phyloP scores from a whole-genome alignment of 352 stramenopile species.

The Chrysophaeum taylorii region DNA sequence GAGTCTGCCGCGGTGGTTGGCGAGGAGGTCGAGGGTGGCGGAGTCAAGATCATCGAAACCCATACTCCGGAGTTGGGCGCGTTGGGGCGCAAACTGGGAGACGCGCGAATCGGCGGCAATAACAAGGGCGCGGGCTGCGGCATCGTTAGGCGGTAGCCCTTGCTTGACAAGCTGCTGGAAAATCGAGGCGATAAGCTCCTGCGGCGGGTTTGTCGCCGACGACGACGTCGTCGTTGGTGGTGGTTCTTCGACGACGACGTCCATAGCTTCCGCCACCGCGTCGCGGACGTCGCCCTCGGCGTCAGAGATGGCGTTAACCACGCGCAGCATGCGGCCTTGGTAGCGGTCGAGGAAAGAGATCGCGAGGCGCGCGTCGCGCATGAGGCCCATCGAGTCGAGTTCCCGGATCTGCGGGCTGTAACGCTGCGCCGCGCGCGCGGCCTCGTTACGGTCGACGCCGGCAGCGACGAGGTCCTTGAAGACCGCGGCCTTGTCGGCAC shows the following conservation, averaged over 20 bases:
- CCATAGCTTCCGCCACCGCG: no score
- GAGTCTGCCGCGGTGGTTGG: constrained; percentile 62
- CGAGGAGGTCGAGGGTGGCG: constrained; percentile 55
- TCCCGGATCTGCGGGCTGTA: constrained; percentile 12
- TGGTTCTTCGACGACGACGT: not conserved
- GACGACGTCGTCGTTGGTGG: not conserved
- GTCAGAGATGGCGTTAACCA: constrained; percentile 62
- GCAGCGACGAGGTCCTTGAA: constrained; percentile 16
- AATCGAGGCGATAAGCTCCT: not conserved
- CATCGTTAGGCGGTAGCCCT: not conserved
- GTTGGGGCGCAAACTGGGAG: not conserved
- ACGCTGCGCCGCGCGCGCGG: constrained; percentile 17
- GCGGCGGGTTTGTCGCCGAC: not conserved
- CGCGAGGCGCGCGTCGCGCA: constrained; percentile 38
- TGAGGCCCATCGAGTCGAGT: constrained; percentile 11
- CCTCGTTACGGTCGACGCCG: not conserved
- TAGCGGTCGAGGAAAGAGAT: constrained; percentile 61
- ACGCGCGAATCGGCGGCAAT: no score
- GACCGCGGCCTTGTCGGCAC: constrained; percentile 13
- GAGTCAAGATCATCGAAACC: constrained; percentile 49
- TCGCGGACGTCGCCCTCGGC: no score
- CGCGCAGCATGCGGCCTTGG: constrained; percentile 55
- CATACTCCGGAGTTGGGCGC: constrained; percentile 1
- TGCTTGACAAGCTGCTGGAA: not conserved
- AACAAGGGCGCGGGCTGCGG: not conserved